These are phyloP conservation scores for Phoenix dactylifera DNA, from an alignment of 176 grass and related monocot species.

Conservation along the genomic window DNA sequence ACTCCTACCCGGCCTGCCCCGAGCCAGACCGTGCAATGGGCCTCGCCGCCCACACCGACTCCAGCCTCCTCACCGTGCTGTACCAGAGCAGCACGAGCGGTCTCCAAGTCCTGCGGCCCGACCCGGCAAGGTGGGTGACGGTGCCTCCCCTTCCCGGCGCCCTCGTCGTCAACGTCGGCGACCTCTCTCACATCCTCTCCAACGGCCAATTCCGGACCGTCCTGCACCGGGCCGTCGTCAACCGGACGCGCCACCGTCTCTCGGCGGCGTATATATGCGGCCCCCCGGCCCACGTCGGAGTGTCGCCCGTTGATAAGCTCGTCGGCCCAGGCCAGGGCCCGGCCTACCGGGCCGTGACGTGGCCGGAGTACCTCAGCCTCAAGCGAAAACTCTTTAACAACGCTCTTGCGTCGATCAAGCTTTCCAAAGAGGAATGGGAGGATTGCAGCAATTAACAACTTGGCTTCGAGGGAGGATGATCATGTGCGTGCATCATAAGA, in stretches of 20 bases:
- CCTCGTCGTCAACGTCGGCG: conserved; percentile 82
- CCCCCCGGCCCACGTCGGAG: conserved; percentile 31
- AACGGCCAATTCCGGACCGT: conserved; percentile 84
- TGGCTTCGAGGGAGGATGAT: no score
- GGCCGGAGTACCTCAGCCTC: conserved; percentile 76
- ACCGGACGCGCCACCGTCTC: conserved; percentile 44
- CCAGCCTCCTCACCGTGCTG: conserved; percentile 83
- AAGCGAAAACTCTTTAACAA: conserved; percentile 69
- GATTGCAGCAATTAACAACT: background rate
- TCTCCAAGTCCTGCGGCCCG: conserved; percentile 63
- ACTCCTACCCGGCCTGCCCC: conserved; percentile 76
- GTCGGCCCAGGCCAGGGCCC: conserved; percentile 18
- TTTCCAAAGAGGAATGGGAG: background rate
- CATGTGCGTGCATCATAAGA: no score
- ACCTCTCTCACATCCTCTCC: conserved; percentile 85
- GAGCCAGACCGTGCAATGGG: conserved; percentile 81
- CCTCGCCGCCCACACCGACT: conserved; percentile 89
- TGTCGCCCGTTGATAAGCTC: conserved; percentile 52
- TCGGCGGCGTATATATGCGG: conserved; percentile 83
- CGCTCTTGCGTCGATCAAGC: conserved; percentile 9
- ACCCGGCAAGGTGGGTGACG: conserved; percentile 52
- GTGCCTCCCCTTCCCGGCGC: conserved; percentile 48
- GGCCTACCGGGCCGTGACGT: conserved; percentile 70
- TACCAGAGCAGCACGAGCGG: conserved; percentile 76
- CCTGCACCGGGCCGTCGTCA: conserved; percentile 81